A percentile compares a stretch with the other conserved stretches of the same genome.
Evolutionary conservation across 768 basidiomycete species (phyloP).

Genomic region (Suillus luteus): DNA sequence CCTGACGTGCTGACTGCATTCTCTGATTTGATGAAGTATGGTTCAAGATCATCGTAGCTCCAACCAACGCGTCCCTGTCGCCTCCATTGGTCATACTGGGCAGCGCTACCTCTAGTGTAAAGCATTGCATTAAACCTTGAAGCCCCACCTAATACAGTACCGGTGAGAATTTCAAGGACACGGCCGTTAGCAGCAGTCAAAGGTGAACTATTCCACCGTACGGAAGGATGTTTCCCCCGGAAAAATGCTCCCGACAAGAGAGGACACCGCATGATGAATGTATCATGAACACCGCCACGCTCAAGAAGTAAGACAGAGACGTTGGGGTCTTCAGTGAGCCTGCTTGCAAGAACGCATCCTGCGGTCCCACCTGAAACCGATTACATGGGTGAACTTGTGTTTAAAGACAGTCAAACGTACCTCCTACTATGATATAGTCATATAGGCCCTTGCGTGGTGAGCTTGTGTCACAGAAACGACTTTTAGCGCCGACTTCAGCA

Average conservation of each 20-base stretch:
- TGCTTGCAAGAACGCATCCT: conserved; percentile 40
- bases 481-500: background rate
- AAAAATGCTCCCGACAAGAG: conserved; percentile 33
- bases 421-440: conserved; percentile 19
- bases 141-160: conserved; percentile 46
- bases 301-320: conserved; percentile 38
- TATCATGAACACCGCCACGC: conserved; percentile 30
- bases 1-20: conserved; percentile 14
- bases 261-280: conserved; percentile 32
- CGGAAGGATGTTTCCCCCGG: background rate
- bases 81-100: conserved; percentile 35
- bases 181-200: background rate
- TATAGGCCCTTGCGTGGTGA: background rate
- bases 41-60: conserved; percentile 36
- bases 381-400: background rate
- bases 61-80: conserved; percentile 34
- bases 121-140: conserved; percentile 47
- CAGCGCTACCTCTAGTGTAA: conserved; percentile 32
- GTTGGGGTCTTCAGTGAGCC: conserved; percentile 36
- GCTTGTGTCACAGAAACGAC: background rate
- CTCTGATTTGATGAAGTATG: conserved; percentile 39
- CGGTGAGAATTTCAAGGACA: conserved; percentile 15
- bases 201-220: background rate
- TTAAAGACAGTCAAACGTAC: background rate
- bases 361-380: conserved; percentile 37